Percentiles rank a stretch among this genome's conserved stretches.
These are phyloP conservation scores for Paecilomyces sp. DNA, from an alignment of 2,329 filamentous ascomycete genomes.

Conservation along the genomic window DNA sequence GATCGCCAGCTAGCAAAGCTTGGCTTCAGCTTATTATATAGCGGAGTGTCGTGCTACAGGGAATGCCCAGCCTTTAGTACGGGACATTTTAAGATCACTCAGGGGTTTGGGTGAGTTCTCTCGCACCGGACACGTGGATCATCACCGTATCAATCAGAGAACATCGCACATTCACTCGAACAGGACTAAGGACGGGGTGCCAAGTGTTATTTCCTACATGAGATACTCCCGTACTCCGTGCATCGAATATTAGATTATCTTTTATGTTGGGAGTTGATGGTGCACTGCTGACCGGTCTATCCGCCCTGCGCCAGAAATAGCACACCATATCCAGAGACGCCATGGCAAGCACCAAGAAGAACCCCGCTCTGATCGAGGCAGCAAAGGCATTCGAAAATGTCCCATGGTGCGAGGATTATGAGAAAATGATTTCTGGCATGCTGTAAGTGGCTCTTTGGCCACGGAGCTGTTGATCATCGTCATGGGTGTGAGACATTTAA, in stretches of 20 bases:
- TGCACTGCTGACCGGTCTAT: background rate
- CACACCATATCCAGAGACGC: background rate
- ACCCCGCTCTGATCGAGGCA: constrained; percentile 6
- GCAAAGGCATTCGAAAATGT: constrained; percentile 7
- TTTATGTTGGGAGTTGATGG: too few relatives aligned
- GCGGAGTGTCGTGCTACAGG: background rate
- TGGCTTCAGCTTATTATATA: background rate
- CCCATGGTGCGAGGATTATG: constrained; percentile 19
- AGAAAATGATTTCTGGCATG: constrained; percentile 19
- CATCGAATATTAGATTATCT: too few relatives aligned
- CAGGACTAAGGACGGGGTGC: too few relatives aligned
- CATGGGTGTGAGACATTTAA: background rate
- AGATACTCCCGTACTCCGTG: too few relatives aligned
- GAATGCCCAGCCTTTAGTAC: background rate
- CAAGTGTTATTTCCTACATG: too few relatives aligned
- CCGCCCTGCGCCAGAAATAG: background rate
- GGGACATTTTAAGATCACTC: background rate
- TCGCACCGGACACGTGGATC: background rate
- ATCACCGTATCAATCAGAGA: background rate
- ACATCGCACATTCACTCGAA: background rate
- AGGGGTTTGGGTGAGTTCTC: background rate
- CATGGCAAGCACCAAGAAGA: constrained; percentile 3
- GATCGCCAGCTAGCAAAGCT: background rate
- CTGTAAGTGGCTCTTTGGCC: constrained; percentile 8
- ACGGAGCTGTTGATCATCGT: background rate